Evolutionary conservation across 1,139 yeast species (phyloP).

Genomic region (Taphrina pruni): DNA sequence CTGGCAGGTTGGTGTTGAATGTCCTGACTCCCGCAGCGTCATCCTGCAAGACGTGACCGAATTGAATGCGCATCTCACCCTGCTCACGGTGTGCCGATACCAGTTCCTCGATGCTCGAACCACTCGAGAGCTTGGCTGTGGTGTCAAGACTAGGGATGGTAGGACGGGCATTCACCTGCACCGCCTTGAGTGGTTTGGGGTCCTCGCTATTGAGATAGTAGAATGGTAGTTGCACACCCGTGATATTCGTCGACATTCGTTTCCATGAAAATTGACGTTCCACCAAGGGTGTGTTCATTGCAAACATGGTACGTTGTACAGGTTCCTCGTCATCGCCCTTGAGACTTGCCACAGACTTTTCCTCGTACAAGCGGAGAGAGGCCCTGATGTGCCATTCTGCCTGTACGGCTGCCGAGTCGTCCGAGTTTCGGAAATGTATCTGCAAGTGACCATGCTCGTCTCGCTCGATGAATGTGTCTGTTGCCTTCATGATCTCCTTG

Average conservation of each 20-base stretch:
- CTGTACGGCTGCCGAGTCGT: neutral
- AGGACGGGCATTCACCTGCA: constrained; percentile 18
- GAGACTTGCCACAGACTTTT: neutral
- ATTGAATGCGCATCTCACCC: neutral
- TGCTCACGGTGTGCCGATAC: neutral
- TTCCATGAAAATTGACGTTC: constrained; percentile 11
- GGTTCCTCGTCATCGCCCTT: neutral
- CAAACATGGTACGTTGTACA: neutral
- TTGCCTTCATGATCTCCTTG: constrained; percentile 3
- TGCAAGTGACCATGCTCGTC: neutral
- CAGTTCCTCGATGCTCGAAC: neutral
- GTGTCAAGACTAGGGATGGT: neutral
- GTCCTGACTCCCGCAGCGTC: neutral
- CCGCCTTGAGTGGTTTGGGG: constrained; percentile 21
- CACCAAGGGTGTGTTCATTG: neutral
- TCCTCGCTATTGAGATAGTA: neutral
- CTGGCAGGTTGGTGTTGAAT: constrained; percentile 14
- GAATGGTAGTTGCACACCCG: constrained; percentile 16
- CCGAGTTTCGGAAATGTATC: neutral
- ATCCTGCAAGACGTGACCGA: constrained; percentile 20
- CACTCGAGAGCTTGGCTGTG: neutral
- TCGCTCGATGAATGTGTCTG: constrained; percentile 1
- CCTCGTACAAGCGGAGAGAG: neutral
- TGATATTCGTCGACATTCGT: neutral
- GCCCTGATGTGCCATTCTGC: constrained; percentile 9